These are phyloP conservation scores for Hyparrhenia diplandra DNA, from an alignment of 176 grass and related monocot species.

Conservation along the genomic window DNA sequence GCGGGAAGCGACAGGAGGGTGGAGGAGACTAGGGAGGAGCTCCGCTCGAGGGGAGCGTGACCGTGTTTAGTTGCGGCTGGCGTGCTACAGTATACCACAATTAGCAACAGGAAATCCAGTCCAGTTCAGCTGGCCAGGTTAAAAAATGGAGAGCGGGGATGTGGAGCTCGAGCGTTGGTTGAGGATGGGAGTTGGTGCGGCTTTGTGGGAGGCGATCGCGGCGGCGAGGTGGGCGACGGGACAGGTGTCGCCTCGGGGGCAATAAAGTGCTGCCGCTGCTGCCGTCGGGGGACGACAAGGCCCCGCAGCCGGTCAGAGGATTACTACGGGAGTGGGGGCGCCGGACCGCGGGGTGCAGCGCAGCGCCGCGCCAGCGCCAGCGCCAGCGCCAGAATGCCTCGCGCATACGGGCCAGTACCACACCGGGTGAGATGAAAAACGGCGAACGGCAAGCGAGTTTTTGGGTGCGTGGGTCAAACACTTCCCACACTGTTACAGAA, in stretches of 20 bases:
- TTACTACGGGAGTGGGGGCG: neutral
- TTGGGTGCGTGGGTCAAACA: too few species aligned
- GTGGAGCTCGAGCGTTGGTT: neutral
- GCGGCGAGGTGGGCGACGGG: slow-evolving; percentile 30
- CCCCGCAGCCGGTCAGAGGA: slow-evolving; percentile 11
- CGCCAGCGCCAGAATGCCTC: too few species aligned
- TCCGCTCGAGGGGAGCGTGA: slow-evolving; percentile 18
- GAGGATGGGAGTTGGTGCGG: slow-evolving; percentile 25
- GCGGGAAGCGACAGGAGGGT: neutral
- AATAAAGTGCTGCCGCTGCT: slow-evolving; percentile 15
- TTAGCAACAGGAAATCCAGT: slow-evolving; percentile 39
- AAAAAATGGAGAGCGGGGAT: neutral
- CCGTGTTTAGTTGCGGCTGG: slow-evolving; percentile 1
- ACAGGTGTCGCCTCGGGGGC: slow-evolving; percentile 60
- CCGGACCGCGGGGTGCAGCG: too few species aligned
- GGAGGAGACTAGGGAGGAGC: neutral
- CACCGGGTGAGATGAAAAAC: neutral
- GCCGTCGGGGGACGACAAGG: slow-evolving; percentile 22
- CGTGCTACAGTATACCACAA: slow-evolving; percentile 26
- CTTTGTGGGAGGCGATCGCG: slow-evolving; percentile 47
- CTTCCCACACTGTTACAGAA: neutral
- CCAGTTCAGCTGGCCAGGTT: neutral
- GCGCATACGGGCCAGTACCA: neutral
- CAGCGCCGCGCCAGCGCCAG: too few species aligned
- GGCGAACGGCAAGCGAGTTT: too few species aligned